These are phyloP conservation scores for Omphalotus olearius DNA, from an alignment of 1,284 basidiomycete genomes.

Conservation along the genomic window DNA sequence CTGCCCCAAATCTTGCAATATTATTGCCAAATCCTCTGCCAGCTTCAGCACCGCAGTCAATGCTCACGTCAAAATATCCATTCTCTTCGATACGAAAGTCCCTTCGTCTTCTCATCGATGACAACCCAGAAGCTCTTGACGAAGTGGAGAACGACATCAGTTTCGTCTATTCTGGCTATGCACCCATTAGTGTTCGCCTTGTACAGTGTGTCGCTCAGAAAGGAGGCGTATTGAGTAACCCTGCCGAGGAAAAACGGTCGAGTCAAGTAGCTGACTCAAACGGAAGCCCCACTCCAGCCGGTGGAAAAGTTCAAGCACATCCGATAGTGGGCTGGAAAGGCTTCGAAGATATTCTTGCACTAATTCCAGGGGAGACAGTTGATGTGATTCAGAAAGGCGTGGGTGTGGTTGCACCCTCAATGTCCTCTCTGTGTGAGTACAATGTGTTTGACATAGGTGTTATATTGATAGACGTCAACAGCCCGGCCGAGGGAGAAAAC, in stretches of 20 bases:
- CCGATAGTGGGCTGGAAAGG: conserved; percentile 95
- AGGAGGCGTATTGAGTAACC: conserved; percentile 79
- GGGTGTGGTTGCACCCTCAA: conserved; percentile 27
- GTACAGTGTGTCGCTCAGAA: conserved; percentile 93
- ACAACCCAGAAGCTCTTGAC: conserved; percentile 70
- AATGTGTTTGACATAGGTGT: conserved; percentile 34
- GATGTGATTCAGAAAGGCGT: conserved; percentile 66
- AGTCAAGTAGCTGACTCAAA: conserved; percentile 29
- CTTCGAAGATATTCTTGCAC: conserved; percentile 84
- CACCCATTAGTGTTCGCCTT: conserved; percentile 87
- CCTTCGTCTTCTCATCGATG: conserved; percentile 91
- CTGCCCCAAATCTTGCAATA: conserved; percentile 67
- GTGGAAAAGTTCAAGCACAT: conserved; percentile 70
- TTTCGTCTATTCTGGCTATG: conserved; percentile 96
- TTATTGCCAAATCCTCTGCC: conserved; percentile 63
- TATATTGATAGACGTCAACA: conserved; percentile 21
- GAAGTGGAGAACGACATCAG: conserved; percentile 90
- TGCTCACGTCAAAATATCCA: conserved; percentile 53
- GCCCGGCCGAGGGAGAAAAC: conserved; percentile 47
- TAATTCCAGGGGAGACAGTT: conserved; percentile 82
- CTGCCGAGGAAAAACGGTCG: conserved; percentile 48
- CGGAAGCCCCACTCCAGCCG: conserved; percentile 15
- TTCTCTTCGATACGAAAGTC: conserved; percentile 77
- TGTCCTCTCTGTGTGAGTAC: conserved; percentile 29
- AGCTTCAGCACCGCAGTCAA: conserved; percentile 38